phyloP scores from a whole-genome alignment of 2,329 filamentous ascomycete genomes.

The Thelonectria discophora region DNA sequence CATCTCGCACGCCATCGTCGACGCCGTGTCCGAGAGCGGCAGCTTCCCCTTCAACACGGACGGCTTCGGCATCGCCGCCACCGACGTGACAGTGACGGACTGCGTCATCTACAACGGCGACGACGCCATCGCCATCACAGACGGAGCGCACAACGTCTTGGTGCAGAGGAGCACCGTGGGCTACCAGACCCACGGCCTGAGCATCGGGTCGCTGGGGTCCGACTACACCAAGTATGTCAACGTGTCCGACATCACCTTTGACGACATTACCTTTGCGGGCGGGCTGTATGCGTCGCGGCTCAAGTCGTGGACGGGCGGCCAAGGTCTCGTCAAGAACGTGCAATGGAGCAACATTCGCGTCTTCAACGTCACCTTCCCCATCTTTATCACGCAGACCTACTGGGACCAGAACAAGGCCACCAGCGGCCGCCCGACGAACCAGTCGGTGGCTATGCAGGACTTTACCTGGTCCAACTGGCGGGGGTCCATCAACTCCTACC shows the following conservation, averaged over 20 bases:
- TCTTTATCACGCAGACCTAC: conserved; percentile 24
- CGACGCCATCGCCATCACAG: conserved; percentile 20
- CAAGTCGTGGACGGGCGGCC: conserved; percentile 24
- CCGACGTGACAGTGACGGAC: conserved; percentile 17
- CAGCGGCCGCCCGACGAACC: conserved; percentile 14
- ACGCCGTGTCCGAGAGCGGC: conserved; percentile 18
- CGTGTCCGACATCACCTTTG: conserved; percentile 22
- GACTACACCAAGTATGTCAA: conserved; percentile 23
- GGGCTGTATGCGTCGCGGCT: conserved; percentile 21
- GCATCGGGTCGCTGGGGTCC: conserved; percentile 22
- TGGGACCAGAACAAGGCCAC: conserved; percentile 25
- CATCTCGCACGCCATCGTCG: conserved; percentile 20
- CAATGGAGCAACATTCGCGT: conserved; percentile 25
- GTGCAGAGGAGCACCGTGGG: conserved; percentile 21
- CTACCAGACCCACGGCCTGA: conserved; percentile 22
- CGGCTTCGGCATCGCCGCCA: conserved; percentile 15
- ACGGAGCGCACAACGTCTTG: conserved; percentile 20
- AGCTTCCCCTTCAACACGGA: conserved; percentile 22
- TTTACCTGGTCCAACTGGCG: conserved; percentile 24
- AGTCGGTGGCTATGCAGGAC: conserved; percentile 17
- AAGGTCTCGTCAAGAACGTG: conserved; percentile 24
- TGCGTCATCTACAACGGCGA: conserved; percentile 23
- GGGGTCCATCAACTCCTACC: conserved; percentile 23
- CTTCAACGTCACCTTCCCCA: conserved; percentile 25
- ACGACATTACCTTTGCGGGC: conserved; percentile 22